Evolutionary conservation across 768 basidiomycete species (phyloP).

Genomic region (Termitomyces sp.): DNA sequence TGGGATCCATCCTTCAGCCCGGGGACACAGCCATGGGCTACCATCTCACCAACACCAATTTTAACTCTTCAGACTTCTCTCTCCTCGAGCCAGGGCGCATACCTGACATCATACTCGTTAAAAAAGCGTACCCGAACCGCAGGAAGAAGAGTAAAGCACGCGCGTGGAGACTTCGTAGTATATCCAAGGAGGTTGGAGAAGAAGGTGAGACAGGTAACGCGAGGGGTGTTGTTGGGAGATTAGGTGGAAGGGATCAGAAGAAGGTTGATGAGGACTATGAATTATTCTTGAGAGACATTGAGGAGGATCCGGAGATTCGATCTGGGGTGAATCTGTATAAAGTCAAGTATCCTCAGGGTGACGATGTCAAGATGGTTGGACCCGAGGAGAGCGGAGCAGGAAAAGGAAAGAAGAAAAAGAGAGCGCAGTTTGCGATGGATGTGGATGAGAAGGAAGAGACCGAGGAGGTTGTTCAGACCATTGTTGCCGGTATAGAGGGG

Average conservation of each 20-base stretch:
- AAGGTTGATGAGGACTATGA: constrained; percentile 98
- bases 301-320: constrained; percentile 92
- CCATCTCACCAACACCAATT: constrained; percentile 84
- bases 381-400: constrained; percentile 22
- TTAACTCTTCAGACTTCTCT: constrained; percentile 86
- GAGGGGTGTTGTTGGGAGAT: constrained; percentile 82
- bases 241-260: constrained; percentile 85
- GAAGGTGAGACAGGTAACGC: constrained; percentile 74
- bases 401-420: constrained; percentile 34
- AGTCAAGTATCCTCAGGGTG: constrained; percentile 23
- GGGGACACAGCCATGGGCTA: constrained; percentile 93
- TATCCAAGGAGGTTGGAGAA: constrained; percentile 88
- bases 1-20: constrained; percentile 86
- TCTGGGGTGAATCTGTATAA: constrained; percentile 85
- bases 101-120: constrained; percentile 90
- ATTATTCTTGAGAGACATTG: constrained; percentile 86
- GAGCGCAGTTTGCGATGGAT: constrained; percentile 57
- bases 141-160: constrained; percentile 86
- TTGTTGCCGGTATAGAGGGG: constrained; percentile 27
- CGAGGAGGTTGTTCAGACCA: constrained; percentile 16
- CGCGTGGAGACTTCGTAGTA: constrained; percentile 85
- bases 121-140: constrained; percentile 92
- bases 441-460: constrained; percentile 44
- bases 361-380: constrained; percentile 47
- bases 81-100: constrained; percentile 57